Conservation (phyloP, 176 grass and related monocot species). For the Oryza coarctata region DNA sequence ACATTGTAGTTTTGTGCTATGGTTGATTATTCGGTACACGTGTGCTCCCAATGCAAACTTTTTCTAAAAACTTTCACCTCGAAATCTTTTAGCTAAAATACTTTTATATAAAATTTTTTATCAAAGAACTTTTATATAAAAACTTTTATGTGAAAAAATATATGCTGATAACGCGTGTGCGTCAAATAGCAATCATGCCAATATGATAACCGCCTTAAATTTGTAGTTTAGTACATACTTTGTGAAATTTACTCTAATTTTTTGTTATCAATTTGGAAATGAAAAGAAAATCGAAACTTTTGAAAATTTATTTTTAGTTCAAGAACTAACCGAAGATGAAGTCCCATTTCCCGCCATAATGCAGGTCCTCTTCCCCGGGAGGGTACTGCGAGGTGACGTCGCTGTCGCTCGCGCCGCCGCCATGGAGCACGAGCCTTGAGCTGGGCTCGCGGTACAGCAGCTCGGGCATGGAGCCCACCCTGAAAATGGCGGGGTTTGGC, state of each 20-base stretch:
- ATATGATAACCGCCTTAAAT: too few relatives aligned
- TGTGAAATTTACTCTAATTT: not conserved
- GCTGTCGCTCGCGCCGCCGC: not conserved
- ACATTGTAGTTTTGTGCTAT: too few relatives aligned
- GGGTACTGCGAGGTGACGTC: conserved; percentile 26
- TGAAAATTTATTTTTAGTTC: not conserved
- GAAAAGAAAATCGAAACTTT: not conserved
- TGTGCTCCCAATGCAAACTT: too few relatives aligned
- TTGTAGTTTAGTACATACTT: too few relatives aligned
- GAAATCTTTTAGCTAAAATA: too few relatives aligned
- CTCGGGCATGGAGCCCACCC: conserved; percentile 46
- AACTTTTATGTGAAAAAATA: too few relatives aligned
- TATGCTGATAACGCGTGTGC: too few relatives aligned
- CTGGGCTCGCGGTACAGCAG: conserved; percentile 20
- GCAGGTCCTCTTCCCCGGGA: conserved; percentile 17
- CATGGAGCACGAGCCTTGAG: not conserved
- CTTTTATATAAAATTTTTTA: too few relatives aligned
- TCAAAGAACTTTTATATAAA: too few relatives aligned
- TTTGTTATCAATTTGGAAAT: not conserved
- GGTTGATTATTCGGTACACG: too few relatives aligned
- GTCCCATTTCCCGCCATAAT: conserved; percentile 37
- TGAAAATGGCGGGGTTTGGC: conserved; percentile 9
- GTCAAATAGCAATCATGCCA: too few relatives aligned
- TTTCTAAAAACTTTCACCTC: too few relatives aligned
- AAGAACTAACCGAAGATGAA: conserved; percentile 42